Conservation (phyloP, 768 basidiomycete species). For the Lyophyllum semitale region DNA sequence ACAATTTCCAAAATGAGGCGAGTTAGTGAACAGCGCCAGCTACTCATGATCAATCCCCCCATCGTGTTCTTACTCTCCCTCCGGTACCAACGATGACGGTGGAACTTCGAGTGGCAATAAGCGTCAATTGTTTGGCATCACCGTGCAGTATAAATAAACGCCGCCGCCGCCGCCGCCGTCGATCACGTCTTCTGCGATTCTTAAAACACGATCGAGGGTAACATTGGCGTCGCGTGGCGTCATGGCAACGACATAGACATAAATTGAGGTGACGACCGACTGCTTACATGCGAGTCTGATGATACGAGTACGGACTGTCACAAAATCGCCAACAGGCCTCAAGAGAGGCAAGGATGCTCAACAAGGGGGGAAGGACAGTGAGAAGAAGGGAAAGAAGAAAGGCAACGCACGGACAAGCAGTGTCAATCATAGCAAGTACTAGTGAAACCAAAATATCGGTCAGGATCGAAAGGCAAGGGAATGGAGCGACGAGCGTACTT, state of each 20-base stretch:
- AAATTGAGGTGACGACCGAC: slow-evolving; percentile 5
- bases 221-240: background rate
- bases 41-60: no score
- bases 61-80: background rate
- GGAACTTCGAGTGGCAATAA: slow-evolving; percentile 2
- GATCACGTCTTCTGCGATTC: slow-evolving; percentile 1
- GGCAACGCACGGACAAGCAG: slow-evolving; percentile 31
- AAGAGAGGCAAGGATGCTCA: slow-evolving; percentile 8
- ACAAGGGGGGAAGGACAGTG: slow-evolving; percentile 19
- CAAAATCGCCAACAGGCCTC: background rate
- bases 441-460: background rate
- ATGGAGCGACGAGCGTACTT: slow-evolving; percentile 10
- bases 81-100: background rate
- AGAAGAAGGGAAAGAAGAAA: slow-evolving; percentile 21
- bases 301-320: background rate
- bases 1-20: background rate
- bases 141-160: slow-evolving; percentile 5
- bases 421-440: slow-evolving; percentile 15
- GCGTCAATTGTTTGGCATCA: slow-evolving; percentile 2
- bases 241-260: slow-evolving; percentile 3
- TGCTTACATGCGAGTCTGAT: slow-evolving; percentile 7
- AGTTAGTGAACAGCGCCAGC: background rate
- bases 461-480: background rate
- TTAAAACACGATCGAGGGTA: slow-evolving; percentile 1
- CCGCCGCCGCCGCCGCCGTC: slow-evolving; percentile 9